Evolutionary conservation across 2,329 filamentous ascomycete species (phyloP), one percentile per base, ranked within the genome.

Genomic region (Didymella exigua): DNA sequence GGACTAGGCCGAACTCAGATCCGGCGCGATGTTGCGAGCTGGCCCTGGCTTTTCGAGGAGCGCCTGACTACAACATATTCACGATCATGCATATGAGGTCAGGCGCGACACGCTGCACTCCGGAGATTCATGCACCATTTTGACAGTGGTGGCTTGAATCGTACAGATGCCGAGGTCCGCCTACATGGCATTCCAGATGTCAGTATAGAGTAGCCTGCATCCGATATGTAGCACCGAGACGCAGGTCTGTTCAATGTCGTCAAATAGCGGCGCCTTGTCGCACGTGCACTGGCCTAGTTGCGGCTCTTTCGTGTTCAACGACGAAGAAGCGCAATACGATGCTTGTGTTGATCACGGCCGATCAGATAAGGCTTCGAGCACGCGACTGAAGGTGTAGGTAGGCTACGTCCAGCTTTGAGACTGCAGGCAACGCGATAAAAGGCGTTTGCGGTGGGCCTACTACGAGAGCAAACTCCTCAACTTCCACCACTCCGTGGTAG

Each of bases 1-100:
- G 46, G 33, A 38, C 53, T 56, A 56, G 47, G 42, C 53, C 42
- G 23, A 48, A 56, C 47, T 56, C 48, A 56, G 53, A 56, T 56
- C 48, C 41, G 46, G 41, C 38, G 26, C 40, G 13, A 40, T 40
- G 33, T 47, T 24, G 30, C 37, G 5, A 42, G 30, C 18, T 42
- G 47, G 30, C 16, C 34, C 19, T 29, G 34, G 37, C 38, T 49
- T 49, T 42, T 21, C 34, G 30, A 23, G 40, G 46, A 45, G 40
- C 41, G 46, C 46, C 18, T 46, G 37, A 36, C 29, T 37, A 24
- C 16, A 14, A 6, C 24, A 54, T 40, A 29, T 31, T 37, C 52
- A 50, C 30, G 41, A 50, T 40, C n/a, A 24, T n/a, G 40, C 30
- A 23, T 46, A 42, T 36, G 16, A 42, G 14, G 30, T 16, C 13